These are phyloP conservation scores for Aspergillus hiratsukae DNA, from an alignment of 2,329 filamentous ascomycete genomes.

Conservation along the genomic window DNA sequence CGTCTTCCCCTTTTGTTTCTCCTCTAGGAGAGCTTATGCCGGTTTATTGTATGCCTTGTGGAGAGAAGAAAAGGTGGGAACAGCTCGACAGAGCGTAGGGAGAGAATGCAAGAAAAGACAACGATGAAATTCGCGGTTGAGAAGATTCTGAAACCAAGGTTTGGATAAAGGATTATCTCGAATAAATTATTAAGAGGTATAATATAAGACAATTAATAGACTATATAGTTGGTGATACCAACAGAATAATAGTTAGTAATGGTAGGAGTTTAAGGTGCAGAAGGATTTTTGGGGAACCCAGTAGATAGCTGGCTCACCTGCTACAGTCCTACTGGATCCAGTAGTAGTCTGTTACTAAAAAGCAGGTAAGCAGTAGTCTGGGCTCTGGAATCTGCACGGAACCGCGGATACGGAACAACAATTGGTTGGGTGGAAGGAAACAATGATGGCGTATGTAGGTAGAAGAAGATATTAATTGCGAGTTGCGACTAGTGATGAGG, in stretches of 20 bases:
- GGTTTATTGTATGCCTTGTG: not conserved
- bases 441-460: too few relatives aligned
- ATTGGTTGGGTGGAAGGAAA: not conserved
- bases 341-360: not conserved
- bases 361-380: not conserved
- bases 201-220: not conserved
- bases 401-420: not conserved
- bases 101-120: not conserved
- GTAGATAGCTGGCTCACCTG: not conserved
- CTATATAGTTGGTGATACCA: not conserved
- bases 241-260: not conserved
- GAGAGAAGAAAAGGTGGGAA: not conserved
- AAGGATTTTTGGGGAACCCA: not conserved
- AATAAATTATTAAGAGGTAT: not conserved
- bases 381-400: conserved; percentile 6
- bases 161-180: not conserved
- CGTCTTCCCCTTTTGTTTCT: not conserved
- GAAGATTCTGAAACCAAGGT: not conserved
- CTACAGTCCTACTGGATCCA: not conserved
- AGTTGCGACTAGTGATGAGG: not conserved
- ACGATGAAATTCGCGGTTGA: not conserved
- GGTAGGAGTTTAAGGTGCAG: not conserved
- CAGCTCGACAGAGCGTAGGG: not conserved
- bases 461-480: not conserved
- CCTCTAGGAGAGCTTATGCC: not conserved